Conservation (phyloP, 1,284 basidiomycete genomes). For the Somion occarium region DNA sequence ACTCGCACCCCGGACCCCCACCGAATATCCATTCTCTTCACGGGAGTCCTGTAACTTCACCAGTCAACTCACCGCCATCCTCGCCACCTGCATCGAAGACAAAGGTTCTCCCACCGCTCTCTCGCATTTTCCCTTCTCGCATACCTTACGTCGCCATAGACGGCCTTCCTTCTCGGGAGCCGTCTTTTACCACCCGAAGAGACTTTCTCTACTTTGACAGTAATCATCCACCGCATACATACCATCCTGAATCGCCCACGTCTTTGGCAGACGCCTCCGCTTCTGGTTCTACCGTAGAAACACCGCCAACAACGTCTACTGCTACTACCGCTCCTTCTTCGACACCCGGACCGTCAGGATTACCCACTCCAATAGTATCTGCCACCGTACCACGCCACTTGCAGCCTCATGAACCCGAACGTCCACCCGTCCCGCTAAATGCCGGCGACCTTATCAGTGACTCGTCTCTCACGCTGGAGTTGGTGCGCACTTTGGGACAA, state of each 20-base stretch:
- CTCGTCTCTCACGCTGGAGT: conserved; percentile 30
- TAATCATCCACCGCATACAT: conserved; percentile 5
- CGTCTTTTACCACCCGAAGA: conserved; percentile 17
- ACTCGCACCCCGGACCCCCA: conserved; percentile 25
- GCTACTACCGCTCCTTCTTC: conserved; percentile 4
- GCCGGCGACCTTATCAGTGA: conserved; percentile 21
- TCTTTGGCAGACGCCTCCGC: background rate
- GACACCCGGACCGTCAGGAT: conserved; percentile 3
- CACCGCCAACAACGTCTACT: too few relatives aligned
- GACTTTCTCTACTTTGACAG: conserved; percentile 20
- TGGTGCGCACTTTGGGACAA: conserved; percentile 58
- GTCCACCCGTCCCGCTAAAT: conserved; percentile 14
- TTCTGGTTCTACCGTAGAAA: conserved; percentile 4
- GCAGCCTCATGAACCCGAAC: conserved; percentile 13
- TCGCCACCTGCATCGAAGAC: conserved; percentile 18
- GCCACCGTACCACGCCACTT: background rate
- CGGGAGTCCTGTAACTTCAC: conserved; percentile 18
- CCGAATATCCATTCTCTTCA: conserved; percentile 23
- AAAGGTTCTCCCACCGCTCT: conserved; percentile 21
- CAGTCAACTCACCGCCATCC: conserved; percentile 20
- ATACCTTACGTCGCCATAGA: conserved; percentile 22
- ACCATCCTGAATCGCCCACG: conserved; percentile 9
- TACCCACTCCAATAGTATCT: conserved; percentile 11
- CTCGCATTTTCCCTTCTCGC: conserved; percentile 31
- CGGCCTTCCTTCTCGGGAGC: conserved; percentile 14